phyloP scores from a whole-genome alignment of 78 protist genomes.

The Guillardia theta region DNA sequence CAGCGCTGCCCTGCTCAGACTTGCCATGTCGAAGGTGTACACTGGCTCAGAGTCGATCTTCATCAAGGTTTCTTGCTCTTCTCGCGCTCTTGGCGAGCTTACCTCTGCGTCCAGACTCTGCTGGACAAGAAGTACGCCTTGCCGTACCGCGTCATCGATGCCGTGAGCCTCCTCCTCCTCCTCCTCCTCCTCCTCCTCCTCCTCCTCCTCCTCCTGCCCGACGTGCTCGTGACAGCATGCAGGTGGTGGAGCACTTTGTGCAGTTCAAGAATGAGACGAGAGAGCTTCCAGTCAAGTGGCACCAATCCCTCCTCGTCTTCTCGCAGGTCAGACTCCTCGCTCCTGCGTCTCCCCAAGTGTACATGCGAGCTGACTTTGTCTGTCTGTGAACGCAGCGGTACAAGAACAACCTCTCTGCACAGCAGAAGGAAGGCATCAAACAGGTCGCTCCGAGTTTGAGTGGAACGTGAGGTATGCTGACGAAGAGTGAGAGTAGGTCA shows the following conservation, averaged over 20 bases:
- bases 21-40: neutral
- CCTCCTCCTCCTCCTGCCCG: neutral
- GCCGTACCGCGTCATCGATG: conserved; percentile 86
- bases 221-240: neutral
- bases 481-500: neutral
- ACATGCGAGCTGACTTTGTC: too few species aligned
- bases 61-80: neutral
- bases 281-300: conserved; percentile 92
- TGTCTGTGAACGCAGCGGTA: conserved; percentile 67
- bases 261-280: conserved; percentile 20
- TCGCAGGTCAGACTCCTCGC: conserved; percentile 26
- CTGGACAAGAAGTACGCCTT: conserved; percentile 90
- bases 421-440: conserved; percentile 74
- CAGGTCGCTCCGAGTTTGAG: neutral
- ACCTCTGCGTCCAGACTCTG: conserved; percentile 71
- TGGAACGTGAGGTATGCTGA: neutral
- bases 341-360: neutral
- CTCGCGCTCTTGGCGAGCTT: conserved; percentile 19
- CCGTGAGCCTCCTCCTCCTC: neutral
- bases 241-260: conserved; percentile 74
- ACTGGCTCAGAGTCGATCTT: conserved; percentile 24
- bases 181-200: neutral
- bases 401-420: conserved; percentile 75
- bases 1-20: conserved; percentile 76
- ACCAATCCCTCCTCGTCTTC: conserved; percentile 82